A percentile compares a stretch with the other conserved stretches of the same genome.
phyloP scores from a whole-genome alignment of 1,284 basidiomycete species.

The Cutaneotrichosporon sp. region DNA sequence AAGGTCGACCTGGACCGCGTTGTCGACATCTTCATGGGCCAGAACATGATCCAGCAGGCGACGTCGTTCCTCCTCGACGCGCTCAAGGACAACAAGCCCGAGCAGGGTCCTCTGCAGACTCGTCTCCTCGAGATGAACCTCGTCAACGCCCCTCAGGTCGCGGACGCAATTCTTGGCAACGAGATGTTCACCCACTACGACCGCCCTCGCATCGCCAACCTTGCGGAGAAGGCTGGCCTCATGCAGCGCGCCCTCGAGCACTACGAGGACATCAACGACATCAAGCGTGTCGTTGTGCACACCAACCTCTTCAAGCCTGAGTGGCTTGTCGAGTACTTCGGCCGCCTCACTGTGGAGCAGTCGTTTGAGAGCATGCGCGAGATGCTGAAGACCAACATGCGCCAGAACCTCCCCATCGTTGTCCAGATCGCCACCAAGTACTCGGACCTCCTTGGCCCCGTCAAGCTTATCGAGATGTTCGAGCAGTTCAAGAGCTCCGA shows the following conservation, averaged over 20 bases:
- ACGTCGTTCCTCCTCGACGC: slow-evolving; percentile 98
- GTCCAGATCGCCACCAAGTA: slow-evolving; percentile 99
- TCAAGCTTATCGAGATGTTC: slow-evolving; percentile 98
- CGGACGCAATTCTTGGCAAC: slow-evolving; percentile 97
- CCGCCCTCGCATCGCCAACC: slow-evolving; percentile 91
- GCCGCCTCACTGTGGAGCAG: slow-evolving; percentile 96
- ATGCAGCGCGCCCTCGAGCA: slow-evolving; percentile 95
- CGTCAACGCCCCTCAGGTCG: slow-evolving; percentile 95
- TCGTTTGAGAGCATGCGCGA: slow-evolving; percentile 95
- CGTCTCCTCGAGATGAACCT: slow-evolving; percentile 98
- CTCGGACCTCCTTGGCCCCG: slow-evolving; percentile 94
- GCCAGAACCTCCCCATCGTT: slow-evolving; percentile 94
- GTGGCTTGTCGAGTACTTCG: slow-evolving; percentile 99
- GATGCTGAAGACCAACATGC: slow-evolving; percentile 96
- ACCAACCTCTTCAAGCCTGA: slow-evolving; percentile 77
- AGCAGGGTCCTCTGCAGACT: slow-evolving; percentile 95
- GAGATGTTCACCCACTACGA: slow-evolving; percentile 99
- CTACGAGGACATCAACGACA: slow-evolving; percentile 95
- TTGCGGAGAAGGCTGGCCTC: slow-evolving; percentile 97
- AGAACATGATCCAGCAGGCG: slow-evolving; percentile 99
- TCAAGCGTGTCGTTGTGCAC: slow-evolving; percentile 97
- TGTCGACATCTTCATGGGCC: slow-evolving; percentile 98
- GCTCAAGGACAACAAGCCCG: slow-evolving; percentile 98
- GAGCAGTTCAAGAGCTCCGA: slow-evolving; percentile 98
- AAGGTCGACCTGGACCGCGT: slow-evolving; percentile 93